phyloP scores from a whole-genome alignment of 176 grass and related monocot genomes.

The Chloris gayana region DNA sequence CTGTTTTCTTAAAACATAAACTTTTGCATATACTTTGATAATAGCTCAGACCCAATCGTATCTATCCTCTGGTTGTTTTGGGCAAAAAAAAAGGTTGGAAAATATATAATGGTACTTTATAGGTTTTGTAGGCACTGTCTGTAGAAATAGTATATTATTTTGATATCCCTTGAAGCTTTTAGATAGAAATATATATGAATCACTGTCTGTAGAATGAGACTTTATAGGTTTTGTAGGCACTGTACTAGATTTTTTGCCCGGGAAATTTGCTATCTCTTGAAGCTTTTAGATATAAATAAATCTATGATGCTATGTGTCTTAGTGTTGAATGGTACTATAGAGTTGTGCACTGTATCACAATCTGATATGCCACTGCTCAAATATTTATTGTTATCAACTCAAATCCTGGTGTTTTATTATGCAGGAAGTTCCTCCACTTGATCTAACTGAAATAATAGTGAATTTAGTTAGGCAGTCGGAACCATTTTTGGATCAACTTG shows the following conservation, averaged over 20 bases:
- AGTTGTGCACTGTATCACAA: neutral
- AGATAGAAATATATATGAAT: no score
- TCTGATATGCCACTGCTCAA: neutral
- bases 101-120: neutral
- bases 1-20: neutral
- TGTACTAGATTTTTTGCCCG: neutral
- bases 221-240: neutral
- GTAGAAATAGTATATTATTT: neutral
- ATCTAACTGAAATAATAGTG: constrained; percentile 67
- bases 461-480: constrained; percentile 70
- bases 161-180: neutral
- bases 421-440: constrained; percentile 63
- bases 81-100: neutral
- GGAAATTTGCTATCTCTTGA: neutral
- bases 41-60: neutral
- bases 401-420: constrained; percentile 1
- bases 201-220: no score
- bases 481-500: constrained; percentile 77
- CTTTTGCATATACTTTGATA: neutral
- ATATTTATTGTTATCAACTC: neutral
- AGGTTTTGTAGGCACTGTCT: neutral
- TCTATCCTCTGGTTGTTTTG: neutral
- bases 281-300: neutral
- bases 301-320: neutral
- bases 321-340: neutral